Evolutionary conservation across 83 land plant genomes (phyloP), one percentile per base, ranked within the genome.

Genomic region (Isoetes engelmannii): DNA sequence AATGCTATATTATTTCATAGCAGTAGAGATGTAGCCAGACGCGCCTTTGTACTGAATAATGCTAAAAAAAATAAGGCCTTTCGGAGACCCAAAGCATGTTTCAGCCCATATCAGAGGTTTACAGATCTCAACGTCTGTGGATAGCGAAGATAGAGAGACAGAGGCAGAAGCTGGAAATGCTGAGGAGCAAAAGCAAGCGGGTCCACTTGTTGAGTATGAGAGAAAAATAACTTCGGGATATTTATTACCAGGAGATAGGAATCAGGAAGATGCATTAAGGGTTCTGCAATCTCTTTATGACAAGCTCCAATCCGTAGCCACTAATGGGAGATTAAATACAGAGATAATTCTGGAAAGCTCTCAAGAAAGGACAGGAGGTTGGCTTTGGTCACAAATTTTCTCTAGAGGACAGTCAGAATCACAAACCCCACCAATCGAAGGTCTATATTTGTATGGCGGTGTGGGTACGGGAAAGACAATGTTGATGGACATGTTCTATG

Each of bases 381-480:
- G 98, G 96, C 67, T 87, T 41, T 94, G 89, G 87, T 71, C 78
- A 49, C 83, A 85, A 65, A 73, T 94, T 15, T 62, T 86, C 53
- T 84, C 86, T 15, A 82, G 77, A 61, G 66, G 19, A 13, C 73
- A 64, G 64, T 17, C 0, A 10, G 13, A 81, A 56, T 76, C 79
- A 43, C 69, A 28, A 28, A 28, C 58, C 20, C 78, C 90, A 48
- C 87, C 88, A 50, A 80, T 88, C 4, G 78, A 81, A 68, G 98
- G 98, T 8, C 80, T 94, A 5, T 94, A 94, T 63, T 77, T 94
- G 48, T 94, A 87, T 82, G 98, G 98, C 46, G 96, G 96, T 61
- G 98, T 94, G 6, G 98, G 98, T 47, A 94, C 98, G 43, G 98
- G 98, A 18, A 94, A 94, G 75, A 94, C 98, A 44, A 94, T 94